These are phyloP conservation scores for Pythium pyrilobum DNA, from an alignment of 352 stramenopile species.

Conservation along the genomic window DNA sequence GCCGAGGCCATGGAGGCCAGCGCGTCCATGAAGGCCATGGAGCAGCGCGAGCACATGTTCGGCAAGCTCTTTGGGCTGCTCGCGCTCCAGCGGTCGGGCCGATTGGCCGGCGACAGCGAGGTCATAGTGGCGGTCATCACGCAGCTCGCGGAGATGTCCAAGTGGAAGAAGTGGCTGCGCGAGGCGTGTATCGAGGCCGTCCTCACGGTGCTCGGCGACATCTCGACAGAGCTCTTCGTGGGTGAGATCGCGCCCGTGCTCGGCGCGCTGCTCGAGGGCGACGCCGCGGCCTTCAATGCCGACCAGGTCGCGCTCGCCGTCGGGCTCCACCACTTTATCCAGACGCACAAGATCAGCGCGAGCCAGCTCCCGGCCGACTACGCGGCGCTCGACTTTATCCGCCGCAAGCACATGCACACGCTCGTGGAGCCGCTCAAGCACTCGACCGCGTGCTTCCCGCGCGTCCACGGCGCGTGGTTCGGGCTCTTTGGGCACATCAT, in stretches of 20 bases:
- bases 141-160: slow-evolving; percentile 36
- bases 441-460: slow-evolving; percentile 69
- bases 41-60: slow-evolving; percentile 91
- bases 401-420: slow-evolving; percentile 53
- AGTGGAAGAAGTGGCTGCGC: slow-evolving; percentile 87
- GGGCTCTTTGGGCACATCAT: slow-evolving; percentile 74
- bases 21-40: slow-evolving; percentile 86
- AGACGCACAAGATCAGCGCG: slow-evolving; percentile 29
- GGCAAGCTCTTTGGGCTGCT: slow-evolving; percentile 86
- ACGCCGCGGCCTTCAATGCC: slow-evolving; percentile 48
- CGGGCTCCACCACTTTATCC: slow-evolving; percentile 68
- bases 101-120: slow-evolving; percentile 28
- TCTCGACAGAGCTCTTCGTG: slow-evolving; percentile 46
- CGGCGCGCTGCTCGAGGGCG: slow-evolving; percentile 20
- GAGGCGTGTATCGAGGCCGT: slow-evolving; percentile 73
- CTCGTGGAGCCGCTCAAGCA: slow-evolving; percentile 60
- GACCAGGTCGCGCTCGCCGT: slow-evolving; percentile 78
- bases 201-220: slow-evolving; percentile 49
- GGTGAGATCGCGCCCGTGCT: slow-evolving; percentile 31
- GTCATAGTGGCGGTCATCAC: slow-evolving; percentile 36
- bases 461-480: slow-evolving; percentile 74
- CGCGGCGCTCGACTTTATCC: slow-evolving; percentile 35
- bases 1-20: slow-evolving; percentile 75
- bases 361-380: slow-evolving; percentile 32
- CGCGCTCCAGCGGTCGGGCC: slow-evolving; percentile 70